Conservation (phyloP, 1,139 yeast species). For the Wickerhamomyces sp. region DNA sequence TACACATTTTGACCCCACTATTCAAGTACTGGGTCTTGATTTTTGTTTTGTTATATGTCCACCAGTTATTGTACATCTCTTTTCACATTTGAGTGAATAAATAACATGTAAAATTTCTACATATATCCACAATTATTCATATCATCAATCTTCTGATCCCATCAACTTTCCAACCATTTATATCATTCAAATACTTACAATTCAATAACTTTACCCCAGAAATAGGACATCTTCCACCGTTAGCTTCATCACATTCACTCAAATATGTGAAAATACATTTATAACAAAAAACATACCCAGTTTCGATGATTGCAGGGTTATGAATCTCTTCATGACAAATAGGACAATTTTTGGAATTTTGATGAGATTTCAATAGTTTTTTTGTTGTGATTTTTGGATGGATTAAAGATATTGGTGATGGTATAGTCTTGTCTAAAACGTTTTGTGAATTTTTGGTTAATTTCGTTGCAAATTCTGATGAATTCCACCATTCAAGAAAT, state of each 20-base stretch:
- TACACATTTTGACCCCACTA: too few species aligned
- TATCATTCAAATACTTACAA: slow-evolving; percentile 57
- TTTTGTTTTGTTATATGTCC: too few species aligned
- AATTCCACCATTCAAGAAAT: slow-evolving; percentile 94
- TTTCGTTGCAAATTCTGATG: slow-evolving; percentile 67
- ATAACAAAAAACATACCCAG: slow-evolving; percentile 89
- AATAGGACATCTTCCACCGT: slow-evolving; percentile 82
- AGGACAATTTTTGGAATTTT: slow-evolving; percentile 51
- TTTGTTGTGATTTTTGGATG: slow-evolving; percentile 6
- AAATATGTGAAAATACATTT: slow-evolving; percentile 74
- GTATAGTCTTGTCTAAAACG: slow-evolving; percentile 45
- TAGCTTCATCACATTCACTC: slow-evolving; percentile 34
- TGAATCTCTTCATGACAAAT: slow-evolving; percentile 61
- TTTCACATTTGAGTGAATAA: not conserved
- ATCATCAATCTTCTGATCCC: slow-evolving; percentile 72
- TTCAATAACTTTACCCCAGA: slow-evolving; percentile 72
- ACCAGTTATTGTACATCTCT: too few species aligned
- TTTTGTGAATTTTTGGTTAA: slow-evolving; percentile 50
- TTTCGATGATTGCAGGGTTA: slow-evolving; percentile 85
- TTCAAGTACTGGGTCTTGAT: too few species aligned
- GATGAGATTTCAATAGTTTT: slow-evolving; percentile 10
- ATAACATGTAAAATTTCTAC: too few species aligned
- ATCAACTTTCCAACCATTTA: slow-evolving; percentile 63
- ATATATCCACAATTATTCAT: slow-evolving; percentile 23
- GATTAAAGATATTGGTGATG: slow-evolving; percentile 37